A percentile compares a stretch with the other conserved stretches of the same genome.
phyloP scores from a whole-genome alignment of 2,329 filamentous ascomycete genomes.

The Aotearoamyces nothofagi region DNA sequence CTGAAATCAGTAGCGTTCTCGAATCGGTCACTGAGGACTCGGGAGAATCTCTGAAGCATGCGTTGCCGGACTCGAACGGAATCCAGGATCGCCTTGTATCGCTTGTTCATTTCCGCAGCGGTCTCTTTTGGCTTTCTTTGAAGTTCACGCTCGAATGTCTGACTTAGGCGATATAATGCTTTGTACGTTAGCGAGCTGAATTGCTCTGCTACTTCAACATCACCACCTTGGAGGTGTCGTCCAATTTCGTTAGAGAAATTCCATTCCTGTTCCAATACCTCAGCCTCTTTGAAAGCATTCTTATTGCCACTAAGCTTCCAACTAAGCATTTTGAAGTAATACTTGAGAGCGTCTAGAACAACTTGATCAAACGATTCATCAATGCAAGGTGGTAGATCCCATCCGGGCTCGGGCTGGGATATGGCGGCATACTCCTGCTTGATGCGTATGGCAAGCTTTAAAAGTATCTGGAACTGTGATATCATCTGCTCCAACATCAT shows the following conservation, averaged over 20 bases:
- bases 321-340: conserved; percentile 97
- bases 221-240: conserved; percentile 77
- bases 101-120: conserved; percentile 80
- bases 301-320: conserved; percentile 97
- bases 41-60: conserved; percentile 90
- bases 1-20: conserved; percentile 96
- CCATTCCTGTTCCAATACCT: conserved; percentile 96
- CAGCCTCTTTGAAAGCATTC: conserved; percentile 97
- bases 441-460: conserved; percentile 83
- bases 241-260: conserved; percentile 92
- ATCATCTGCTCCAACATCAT: conserved; percentile 99
- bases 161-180: conserved; percentile 72
- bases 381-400: conserved; percentile 91
- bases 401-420: conserved; percentile 75
- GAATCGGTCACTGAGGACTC: conserved; percentile 81
- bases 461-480: conserved; percentile 81
- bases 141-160: conserved; percentile 84
- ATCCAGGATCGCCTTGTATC: conserved; percentile 89
- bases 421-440: conserved; percentile 79
- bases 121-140: conserved; percentile 74
- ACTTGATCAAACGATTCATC: conserved; percentile 92
- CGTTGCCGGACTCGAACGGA: conserved; percentile 91
- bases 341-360: conserved; percentile 83
- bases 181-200: conserved; percentile 92
- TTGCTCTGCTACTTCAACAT: conserved; percentile 94